Percentiles rank a stretch among this genome's conserved stretches.
phyloP scores from a whole-genome alignment of 208 protist species.

The Trypanosoma platydactyli region DNA sequence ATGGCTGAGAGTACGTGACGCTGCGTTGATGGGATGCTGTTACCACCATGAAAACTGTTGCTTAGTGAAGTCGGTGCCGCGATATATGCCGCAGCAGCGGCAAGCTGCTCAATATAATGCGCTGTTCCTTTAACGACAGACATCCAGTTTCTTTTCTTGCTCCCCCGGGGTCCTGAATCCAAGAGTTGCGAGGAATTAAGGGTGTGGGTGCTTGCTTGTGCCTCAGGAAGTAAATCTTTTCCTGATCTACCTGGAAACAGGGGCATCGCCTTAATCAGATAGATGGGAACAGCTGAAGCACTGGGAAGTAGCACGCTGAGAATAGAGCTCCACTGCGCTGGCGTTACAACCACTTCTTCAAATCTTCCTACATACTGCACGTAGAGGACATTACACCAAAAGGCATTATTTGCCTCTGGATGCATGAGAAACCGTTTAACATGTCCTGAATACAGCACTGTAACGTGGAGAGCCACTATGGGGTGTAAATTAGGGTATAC shows the following conservation, averaged over 20 bases:
- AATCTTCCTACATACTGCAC: slow-evolving; percentile 59
- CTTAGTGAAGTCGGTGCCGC: slow-evolving; percentile 1
- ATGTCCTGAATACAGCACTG: slow-evolving; percentile 48
- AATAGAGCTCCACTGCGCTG: slow-evolving; percentile 61
- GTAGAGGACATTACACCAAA: slow-evolving; percentile 82
- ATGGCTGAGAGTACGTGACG: slow-evolving; percentile 19
- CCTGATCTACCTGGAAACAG: neutral
- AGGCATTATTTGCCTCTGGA: slow-evolving; percentile 62
- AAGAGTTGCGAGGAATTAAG: no score
- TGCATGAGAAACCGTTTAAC: slow-evolving; percentile 45
- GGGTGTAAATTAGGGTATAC: slow-evolving; percentile 82
- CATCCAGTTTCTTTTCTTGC: slow-evolving; percentile 17
- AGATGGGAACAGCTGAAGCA: slow-evolving; percentile 69
- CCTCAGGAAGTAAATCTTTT: neutral
- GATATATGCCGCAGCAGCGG: slow-evolving; percentile 18
- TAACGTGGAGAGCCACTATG: slow-evolving; percentile 59
- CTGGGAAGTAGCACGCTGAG: slow-evolving; percentile 64
- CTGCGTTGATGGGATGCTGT: slow-evolving; percentile 21
- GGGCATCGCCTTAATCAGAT: slow-evolving; percentile 45
- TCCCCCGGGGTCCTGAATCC: no score
- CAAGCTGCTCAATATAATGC: slow-evolving; percentile 29
- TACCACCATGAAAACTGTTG: neutral
- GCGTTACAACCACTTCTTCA: slow-evolving; percentile 40
- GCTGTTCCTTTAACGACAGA: slow-evolving; percentile 22
- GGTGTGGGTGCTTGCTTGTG: neutral